phyloP scores from a whole-genome alignment of 2,329 filamentous ascomycete species.

The Sphaerulina populicola region DNA sequence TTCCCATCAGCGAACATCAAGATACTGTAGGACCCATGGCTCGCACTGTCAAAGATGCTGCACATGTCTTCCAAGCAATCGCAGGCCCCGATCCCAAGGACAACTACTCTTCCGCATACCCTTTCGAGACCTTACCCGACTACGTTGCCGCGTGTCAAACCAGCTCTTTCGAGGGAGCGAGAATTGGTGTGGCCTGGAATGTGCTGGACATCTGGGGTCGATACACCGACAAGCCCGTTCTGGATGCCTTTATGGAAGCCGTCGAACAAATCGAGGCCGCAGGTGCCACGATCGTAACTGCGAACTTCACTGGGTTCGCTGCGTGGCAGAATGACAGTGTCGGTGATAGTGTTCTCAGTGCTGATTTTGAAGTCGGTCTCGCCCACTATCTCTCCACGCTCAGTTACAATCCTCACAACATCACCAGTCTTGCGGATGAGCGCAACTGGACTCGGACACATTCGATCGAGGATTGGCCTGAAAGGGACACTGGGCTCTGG shows the following conservation, averaged over 20 bases:
- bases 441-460: slow-evolving; percentile 49
- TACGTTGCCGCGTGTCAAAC: slow-evolving; percentile 52
- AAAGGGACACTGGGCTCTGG: slow-evolving; percentile 52
- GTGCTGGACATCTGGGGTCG: slow-evolving; percentile 39
- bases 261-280: slow-evolving; percentile 15
- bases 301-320: slow-evolving; percentile 26
- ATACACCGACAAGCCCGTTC: slow-evolving; percentile 35
- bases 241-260: slow-evolving; percentile 34
- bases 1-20: slow-evolving; percentile 54
- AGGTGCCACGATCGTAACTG: slow-evolving; percentile 18
- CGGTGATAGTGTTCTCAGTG: slow-evolving; percentile 43
- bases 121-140: slow-evolving; percentile 48
- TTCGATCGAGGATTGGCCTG: slow-evolving; percentile 50
- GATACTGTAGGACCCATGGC: slow-evolving; percentile 53
- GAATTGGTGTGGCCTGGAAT: slow-evolving; percentile 58
- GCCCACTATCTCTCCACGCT: slow-evolving; percentile 51
- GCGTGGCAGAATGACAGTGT: slow-evolving; percentile 37
- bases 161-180: slow-evolving; percentile 44
- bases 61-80: slow-evolving; percentile 52
- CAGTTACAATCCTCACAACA: slow-evolving; percentile 49
- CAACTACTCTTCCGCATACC: slow-evolving; percentile 53
- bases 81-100: slow-evolving; percentile 46
- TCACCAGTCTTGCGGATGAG: slow-evolving; percentile 47
- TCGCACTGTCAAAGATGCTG: slow-evolving; percentile 51
- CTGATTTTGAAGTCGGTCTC: slow-evolving; percentile 54